Percentiles rank a stretch among this genome's conserved stretches.
Evolutionary conservation across 2,329 filamentous ascomycete genomes (phyloP).

Genomic region (Phialemoniopsis sp.): DNA sequence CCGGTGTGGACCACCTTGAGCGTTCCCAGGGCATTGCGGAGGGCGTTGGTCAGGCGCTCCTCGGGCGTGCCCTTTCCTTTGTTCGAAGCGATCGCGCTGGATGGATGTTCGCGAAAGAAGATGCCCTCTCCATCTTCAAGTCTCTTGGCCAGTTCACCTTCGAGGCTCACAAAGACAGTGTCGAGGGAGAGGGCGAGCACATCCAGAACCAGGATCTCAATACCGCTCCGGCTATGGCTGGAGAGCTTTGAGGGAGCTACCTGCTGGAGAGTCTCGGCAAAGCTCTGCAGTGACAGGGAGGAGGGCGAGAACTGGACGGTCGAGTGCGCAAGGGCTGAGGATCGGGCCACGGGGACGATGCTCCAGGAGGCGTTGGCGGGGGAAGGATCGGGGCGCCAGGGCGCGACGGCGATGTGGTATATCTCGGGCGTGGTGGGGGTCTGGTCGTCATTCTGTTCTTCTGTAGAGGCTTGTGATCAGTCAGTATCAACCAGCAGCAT

Average conservation of each 20-base stretch:
- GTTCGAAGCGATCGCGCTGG: constrained; percentile 7
- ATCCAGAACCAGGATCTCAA: constrained; percentile 81
- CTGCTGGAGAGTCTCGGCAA: constrained; percentile 68
- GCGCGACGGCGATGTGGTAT: constrained; percentile 68
- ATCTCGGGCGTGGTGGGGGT: constrained; percentile 29
- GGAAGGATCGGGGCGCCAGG: constrained; percentile 60
- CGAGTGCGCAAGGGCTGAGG: constrained; percentile 64
- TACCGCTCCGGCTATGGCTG: constrained; percentile 67
- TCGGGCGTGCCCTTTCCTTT: constrained; percentile 38
- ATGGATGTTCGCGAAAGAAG: constrained; percentile 65
- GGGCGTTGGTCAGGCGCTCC: constrained; percentile 57
- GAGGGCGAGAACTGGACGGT: constrained; percentile 78
- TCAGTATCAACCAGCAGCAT: constrained; percentile 10
- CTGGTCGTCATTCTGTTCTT: constrained; percentile 20
- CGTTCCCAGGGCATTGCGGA: constrained; percentile 70
- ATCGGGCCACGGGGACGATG: constrained; percentile 69
- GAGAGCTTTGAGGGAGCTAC: constrained; percentile 72
- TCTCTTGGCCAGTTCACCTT: constrained; percentile 73
- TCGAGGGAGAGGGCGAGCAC: constrained; percentile 77
- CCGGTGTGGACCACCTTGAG: constrained; percentile 78
- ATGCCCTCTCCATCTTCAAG: constrained; percentile 79
- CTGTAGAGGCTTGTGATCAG: constrained; percentile 13
- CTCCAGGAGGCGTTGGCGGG: constrained; percentile 73
- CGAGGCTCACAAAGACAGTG: constrained; percentile 80
- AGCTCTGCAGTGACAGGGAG: constrained; percentile 72